Base-by-base conservation (phyloP, 2,329 filamentous ascomycete species). In the Diplocarpon mali region DNA sequence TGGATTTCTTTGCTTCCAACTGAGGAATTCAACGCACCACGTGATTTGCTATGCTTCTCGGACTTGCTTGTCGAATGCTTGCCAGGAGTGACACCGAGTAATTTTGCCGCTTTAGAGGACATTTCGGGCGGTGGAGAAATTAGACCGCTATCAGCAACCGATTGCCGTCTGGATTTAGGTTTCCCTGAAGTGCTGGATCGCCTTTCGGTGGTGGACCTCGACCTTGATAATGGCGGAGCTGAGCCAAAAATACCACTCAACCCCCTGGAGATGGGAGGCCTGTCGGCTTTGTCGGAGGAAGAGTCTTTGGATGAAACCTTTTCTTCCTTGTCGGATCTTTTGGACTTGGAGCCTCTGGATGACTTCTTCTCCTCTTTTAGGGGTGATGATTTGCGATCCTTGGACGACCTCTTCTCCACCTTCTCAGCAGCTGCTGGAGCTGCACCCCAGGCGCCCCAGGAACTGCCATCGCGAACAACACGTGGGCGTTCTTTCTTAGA, bases 391-490 rank as follows among this genome's bases (percentile, higher is more conserved):
- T 56, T 56, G 30, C 48, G 48, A 16, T 69, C 59, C 39, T 57
- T 61, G 24, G 57, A 58, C 15, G 55, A 49, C 38, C 55, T 58
- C 46, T 59, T 57, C 41, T 62, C 58, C 17, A 61, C 71, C 52
- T 61, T 62, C n/a, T 16, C 34, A 10, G 10, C 34, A 4, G 30
- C 11, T 38, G 53, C 48, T 15, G 70, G 41, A 13, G 70, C 68
- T 13, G 78, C 72, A 14, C 75, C 76, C 83, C 83, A 90, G 61
- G 79, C 78, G 30, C 80, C 82, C 86, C 87, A 92, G 27, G 83
- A 78, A 11, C 75, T 70, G 30, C 71, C 72, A 47, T 75, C 72
- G 31, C 85, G 83, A 54, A 78, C 84, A 51, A 88, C 76, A 58
- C 82, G 86, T 24, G 83, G 68, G 12, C 87, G 82, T 51, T 93